phyloP scores from a whole-genome alignment of 2,329 filamentous ascomycete species.

The Penicillium occitanis region DNA sequence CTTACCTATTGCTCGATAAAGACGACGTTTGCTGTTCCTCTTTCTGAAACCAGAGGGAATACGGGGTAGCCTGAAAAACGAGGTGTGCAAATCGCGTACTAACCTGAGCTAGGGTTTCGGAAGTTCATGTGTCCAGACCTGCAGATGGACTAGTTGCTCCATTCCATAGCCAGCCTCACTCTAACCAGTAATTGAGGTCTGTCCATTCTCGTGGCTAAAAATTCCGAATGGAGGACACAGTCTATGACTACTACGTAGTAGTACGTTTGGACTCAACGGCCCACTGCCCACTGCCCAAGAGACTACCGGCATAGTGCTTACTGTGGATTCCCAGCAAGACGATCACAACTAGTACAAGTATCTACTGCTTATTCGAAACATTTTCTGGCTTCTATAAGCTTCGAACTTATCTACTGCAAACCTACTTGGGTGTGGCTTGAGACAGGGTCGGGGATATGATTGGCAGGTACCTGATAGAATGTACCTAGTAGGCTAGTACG shows the following conservation, averaged over 20 bases:
- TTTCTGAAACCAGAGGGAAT: constrained; percentile 1
- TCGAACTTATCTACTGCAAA: background rate
- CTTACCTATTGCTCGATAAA: background rate
- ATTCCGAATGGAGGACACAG: background rate
- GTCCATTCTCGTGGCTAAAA: background rate
- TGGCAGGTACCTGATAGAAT: background rate
- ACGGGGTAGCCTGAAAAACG: background rate
- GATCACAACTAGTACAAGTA: constrained; percentile 4
- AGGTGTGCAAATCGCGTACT: background rate
- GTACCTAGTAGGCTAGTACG: no score
- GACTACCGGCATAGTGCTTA: background rate
- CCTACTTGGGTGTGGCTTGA: background rate
- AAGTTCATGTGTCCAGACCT: background rate
- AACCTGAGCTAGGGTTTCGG: constrained; percentile 4
- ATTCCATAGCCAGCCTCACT: constrained; percentile 5
- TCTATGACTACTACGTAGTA: no score
- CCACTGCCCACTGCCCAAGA: background rate
- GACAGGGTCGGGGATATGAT: background rate
- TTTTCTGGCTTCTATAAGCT: background rate
- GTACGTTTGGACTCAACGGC: background rate
- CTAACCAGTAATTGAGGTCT: background rate
- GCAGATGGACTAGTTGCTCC: background rate
- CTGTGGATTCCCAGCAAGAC: constrained; percentile 2
- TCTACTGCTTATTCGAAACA: background rate
- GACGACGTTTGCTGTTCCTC: background rate